phyloP scores from a whole-genome alignment of 108 stramenopile genomes.

The Pelagomonas calceolata region DNA sequence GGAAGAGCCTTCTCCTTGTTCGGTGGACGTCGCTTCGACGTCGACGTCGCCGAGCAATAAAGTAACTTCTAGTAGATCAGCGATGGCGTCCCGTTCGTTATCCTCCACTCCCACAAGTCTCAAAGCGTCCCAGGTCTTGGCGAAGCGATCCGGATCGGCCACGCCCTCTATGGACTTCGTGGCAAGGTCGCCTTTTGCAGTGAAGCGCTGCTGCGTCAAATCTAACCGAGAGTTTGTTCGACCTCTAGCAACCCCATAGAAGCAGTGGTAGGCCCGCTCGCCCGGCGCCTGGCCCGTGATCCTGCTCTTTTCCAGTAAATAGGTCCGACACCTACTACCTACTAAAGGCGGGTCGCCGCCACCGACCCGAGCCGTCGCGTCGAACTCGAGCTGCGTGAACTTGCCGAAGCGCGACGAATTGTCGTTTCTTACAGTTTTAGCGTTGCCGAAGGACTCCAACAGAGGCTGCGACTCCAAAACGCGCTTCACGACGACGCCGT shows the following conservation, averaged over 20 bases:
- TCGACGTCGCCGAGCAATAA: constrained; percentile 75
- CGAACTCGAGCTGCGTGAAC: constrained; percentile 70
- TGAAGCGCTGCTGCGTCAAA: neutral
- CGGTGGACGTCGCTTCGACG: constrained; percentile 42
- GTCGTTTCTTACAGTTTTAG: constrained; percentile 72
- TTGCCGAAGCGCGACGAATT: constrained; percentile 75
- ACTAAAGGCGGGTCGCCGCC: neutral
- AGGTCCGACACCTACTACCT: constrained; percentile 13
- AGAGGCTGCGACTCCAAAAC: constrained; percentile 74
- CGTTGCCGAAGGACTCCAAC: constrained; percentile 81
- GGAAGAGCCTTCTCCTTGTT: too few species aligned
- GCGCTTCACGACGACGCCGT: constrained; percentile 45
- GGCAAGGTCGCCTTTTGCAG: neutral
- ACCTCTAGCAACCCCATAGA: constrained; percentile 12
- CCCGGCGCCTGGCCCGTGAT: constrained; percentile 18
- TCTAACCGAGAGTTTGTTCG: neutral
- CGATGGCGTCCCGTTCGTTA: constrained; percentile 44
- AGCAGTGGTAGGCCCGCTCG: constrained; percentile 42
- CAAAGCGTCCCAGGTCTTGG: constrained; percentile 55
- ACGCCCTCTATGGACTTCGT: constrained; percentile 54
- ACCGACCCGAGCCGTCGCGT: too few species aligned
- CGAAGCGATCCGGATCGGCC: constrained; percentile 66
- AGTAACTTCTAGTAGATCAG: constrained; percentile 66
- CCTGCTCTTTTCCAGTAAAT: constrained; percentile 27
- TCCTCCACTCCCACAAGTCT: constrained; percentile 53